Conservation (phyloP, 2,329 filamentous ascomycete species). For the Fonsecaea pedrosoi region DNA sequence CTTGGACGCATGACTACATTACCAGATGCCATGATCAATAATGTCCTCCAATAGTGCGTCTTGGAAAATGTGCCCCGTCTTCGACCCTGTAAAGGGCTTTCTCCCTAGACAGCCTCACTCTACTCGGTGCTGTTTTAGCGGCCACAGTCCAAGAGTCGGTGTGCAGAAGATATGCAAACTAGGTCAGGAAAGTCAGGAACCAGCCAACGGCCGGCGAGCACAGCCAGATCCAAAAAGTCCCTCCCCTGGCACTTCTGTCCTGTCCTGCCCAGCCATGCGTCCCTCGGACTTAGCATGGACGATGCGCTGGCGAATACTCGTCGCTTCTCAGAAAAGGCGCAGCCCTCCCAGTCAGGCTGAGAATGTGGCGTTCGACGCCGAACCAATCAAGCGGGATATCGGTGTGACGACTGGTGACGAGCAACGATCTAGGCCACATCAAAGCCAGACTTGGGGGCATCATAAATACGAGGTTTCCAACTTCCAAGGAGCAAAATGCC, state of each 20-base stretch:
- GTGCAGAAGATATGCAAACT: no score
- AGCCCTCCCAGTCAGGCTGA: conserved; percentile 6
- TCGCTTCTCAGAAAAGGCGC: background rate
- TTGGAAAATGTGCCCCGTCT: no score
- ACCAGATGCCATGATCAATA: no score
- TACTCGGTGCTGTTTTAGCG: no score
- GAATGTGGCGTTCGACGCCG: background rate
- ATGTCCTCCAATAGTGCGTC: no score
- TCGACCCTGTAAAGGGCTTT: no score
- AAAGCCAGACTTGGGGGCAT: background rate
- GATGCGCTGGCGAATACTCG: background rate
- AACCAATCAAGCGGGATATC: background rate
- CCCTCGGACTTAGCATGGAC: background rate
- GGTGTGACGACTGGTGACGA: background rate
- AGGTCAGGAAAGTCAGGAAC: no score
- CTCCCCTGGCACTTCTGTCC: background rate
- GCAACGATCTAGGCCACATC: background rate
- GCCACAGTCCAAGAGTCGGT: no score
- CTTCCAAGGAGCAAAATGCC: background rate
- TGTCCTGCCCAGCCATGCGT: background rate
- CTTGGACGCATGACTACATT: no score
- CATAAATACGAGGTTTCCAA: background rate
- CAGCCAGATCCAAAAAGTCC: background rate
- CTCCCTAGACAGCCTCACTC: no score
- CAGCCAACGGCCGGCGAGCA: no score